Base-by-base conservation (phyloP, 805 yeast genomes). In the Monosporozyma yasuniensis region DNA sequence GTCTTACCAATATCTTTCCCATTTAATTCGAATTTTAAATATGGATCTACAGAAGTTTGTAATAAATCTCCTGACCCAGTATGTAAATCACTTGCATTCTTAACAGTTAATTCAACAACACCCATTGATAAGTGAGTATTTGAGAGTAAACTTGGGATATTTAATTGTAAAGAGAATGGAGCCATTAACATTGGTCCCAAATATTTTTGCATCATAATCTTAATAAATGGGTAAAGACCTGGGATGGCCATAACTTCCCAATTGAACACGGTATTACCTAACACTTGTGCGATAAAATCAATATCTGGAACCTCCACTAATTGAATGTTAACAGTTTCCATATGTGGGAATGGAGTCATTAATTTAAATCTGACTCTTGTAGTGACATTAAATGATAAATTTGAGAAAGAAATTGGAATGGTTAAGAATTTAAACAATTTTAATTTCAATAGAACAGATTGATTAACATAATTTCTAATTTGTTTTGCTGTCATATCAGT, bases 141-240 rank as follows among this genome's bases (percentile, higher is more conserved):
- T 19, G 95, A 84, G 58, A 91, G 67, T 63, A 93, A 72, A 70
- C 89, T 96, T 63, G 95, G 96, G 44, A 93, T 77, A 61, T 95
- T 93, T 64, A 93, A 71, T 72, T 93, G 96, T 74, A 90, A 86
- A 3, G 96, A 88, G 55, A 93, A 82, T 12, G 99, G 99, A 43
- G 85, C 75, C 60, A 87, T 84, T 46, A 91, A 63, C 72, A 93
- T 79, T 28, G 97, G 93, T 9, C 98, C 98, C 48, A 80, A 81
- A 68, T 84, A 90, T 64, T 89, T 87, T 60, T 78, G 79, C 23
- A 89, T 79, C 87, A 90, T 83, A 61, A 84, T 88, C 65, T 85
- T 84, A 60, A 91, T 83, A 61, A 88, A 79, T 47, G 87, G 80
- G 57, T 79, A 79, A 47, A 93, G 71, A 42, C 99, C 99, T 12